These are phyloP conservation scores for Phialophora chinensis DNA, from an alignment of 2,329 filamentous ascomycete species.

Conservation along the genomic window DNA sequence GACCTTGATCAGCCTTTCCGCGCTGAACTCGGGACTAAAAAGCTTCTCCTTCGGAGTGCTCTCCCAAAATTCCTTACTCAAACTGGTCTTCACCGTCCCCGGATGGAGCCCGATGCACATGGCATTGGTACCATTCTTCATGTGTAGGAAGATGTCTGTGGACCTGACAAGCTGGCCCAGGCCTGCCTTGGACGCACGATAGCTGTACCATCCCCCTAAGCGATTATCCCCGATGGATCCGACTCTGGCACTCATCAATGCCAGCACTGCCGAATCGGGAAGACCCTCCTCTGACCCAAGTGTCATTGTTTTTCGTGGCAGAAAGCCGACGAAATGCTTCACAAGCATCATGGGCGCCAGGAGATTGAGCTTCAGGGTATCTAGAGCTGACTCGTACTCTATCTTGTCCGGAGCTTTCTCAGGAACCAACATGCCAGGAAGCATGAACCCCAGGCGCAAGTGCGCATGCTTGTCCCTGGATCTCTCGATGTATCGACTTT, in stretches of 20 bases:
- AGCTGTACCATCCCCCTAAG: conserved; percentile 81
- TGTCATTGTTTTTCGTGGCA: conserved; percentile 64
- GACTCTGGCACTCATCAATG: conserved; percentile 79
- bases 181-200: conserved; percentile 76
- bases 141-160: conserved; percentile 70
- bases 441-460: conserved; percentile 70
- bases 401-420: conserved; percentile 75
- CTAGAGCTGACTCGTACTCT: conserved; percentile 64
- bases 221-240: conserved; percentile 75
- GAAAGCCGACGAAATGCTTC: conserved; percentile 74
- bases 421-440: conserved; percentile 74
- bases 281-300: conserved; percentile 41
- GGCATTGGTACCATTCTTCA: conserved; percentile 65
- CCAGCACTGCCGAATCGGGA: conserved; percentile 62
- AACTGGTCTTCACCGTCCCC: conserved; percentile 76
- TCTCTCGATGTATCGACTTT: conserved; percentile 53
- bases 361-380: conserved; percentile 75
- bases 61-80: conserved; percentile 75
- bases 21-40: conserved; percentile 70
- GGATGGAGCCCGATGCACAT: conserved; percentile 76
- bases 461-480: conserved; percentile 52
- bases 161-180: conserved; percentile 74
- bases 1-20: conserved; percentile 67
- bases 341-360: conserved; percentile 76
- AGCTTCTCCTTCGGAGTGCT: conserved; percentile 67